Percentiles rank a stretch among this genome's conserved stretches.
Conservation (phyloP, 2,329 filamentous ascomycete genomes). For the Aschersonia sp. region DNA sequence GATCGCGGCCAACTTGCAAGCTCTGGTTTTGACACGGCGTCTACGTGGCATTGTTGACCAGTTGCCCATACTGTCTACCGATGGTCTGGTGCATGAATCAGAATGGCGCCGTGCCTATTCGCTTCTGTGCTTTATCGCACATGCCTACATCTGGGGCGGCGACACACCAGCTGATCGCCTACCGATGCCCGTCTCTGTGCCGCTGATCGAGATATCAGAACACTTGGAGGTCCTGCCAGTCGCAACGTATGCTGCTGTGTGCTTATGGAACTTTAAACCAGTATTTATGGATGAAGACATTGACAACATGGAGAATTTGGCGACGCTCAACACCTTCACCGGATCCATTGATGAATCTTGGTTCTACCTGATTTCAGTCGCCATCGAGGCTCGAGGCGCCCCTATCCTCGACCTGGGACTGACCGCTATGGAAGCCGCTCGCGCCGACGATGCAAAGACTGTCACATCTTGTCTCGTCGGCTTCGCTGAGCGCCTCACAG, state of each 20-base stretch:
- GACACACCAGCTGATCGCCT: conserved; percentile 65
- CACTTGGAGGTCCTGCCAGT: conserved; percentile 80
- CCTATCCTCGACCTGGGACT: conserved; percentile 83
- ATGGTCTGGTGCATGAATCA: conserved; percentile 63
- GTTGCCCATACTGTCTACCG: conserved; percentile 71
- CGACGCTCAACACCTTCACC: conserved; percentile 80
- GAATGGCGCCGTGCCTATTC: conserved; percentile 94
- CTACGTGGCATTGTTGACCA: conserved; percentile 66
- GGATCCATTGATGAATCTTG: conserved; percentile 93
- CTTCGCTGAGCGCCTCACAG: conserved; percentile 79
- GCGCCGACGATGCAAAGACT: conserved; percentile 49
- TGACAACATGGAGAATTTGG: conserved; percentile 74
- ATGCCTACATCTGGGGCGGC: conserved; percentile 94
- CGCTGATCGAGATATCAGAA: conserved; percentile 61
- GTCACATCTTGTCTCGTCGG: conserved; percentile 65
- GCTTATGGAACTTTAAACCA: conserved; percentile 94
- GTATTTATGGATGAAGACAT: conserved; percentile 72
- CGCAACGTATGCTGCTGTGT: conserved; percentile 82
- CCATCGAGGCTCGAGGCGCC: conserved; percentile 83
- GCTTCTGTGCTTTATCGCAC: conserved; percentile 77
- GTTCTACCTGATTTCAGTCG: conserved; percentile 94
- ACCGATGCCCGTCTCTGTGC: conserved; percentile 69
- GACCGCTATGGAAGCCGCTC: conserved; percentile 67
- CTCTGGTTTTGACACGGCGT: conserved; percentile 70
- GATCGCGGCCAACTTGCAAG: conserved; percentile 72